phyloP scores from a whole-genome alignment of 2,329 filamentous ascomycete species.

The Aquanectria penicillioides region DNA sequence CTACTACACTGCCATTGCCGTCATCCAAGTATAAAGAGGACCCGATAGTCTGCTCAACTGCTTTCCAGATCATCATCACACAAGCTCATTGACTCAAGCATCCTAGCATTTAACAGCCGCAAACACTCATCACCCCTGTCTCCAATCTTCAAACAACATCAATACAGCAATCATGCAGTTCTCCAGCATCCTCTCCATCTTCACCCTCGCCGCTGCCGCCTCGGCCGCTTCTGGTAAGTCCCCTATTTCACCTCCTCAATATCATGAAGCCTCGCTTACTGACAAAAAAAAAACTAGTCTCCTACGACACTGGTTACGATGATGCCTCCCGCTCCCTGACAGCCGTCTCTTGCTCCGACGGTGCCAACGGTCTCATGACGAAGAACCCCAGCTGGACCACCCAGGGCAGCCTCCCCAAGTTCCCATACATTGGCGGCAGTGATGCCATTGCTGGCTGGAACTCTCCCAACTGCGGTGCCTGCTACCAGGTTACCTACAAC shows the following conservation, averaged over 20 bases:
- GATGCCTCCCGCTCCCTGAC: slow-evolving; percentile 63
- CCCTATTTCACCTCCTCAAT: not conserved
- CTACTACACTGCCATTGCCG: not conserved
- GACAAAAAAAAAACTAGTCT: slow-evolving; percentile 58
- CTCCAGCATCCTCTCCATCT: slow-evolving; percentile 51
- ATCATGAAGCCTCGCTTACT: slow-evolving; percentile 10
- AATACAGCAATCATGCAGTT: slow-evolving; percentile 55
- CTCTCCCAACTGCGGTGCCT: slow-evolving; percentile 66
- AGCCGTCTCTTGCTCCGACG: slow-evolving; percentile 73
- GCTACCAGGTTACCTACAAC: slow-evolving; percentile 65
- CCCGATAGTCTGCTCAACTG: slow-evolving; percentile 21
- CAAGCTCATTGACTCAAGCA: slow-evolving; percentile 12
- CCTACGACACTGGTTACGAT: slow-evolving; percentile 80
- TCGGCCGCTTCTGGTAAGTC: slow-evolving; percentile 49
- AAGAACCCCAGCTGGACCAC: slow-evolving; percentile 65
- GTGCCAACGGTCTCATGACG: slow-evolving; percentile 72
- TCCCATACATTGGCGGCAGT: slow-evolving; percentile 66
- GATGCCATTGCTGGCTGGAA: slow-evolving; percentile 65
- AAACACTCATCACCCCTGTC: slow-evolving; percentile 1
- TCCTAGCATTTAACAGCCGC: slow-evolving; percentile 14
- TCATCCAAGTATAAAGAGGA: slow-evolving; percentile 35
- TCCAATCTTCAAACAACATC: slow-evolving; percentile 24
- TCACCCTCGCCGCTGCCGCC: slow-evolving; percentile 50
- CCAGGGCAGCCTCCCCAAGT: slow-evolving; percentile 60
- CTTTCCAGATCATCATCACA: slow-evolving; percentile 6